Conservation (phyloP, 805 yeast genomes). For the Candida stauntonica region DNA sequence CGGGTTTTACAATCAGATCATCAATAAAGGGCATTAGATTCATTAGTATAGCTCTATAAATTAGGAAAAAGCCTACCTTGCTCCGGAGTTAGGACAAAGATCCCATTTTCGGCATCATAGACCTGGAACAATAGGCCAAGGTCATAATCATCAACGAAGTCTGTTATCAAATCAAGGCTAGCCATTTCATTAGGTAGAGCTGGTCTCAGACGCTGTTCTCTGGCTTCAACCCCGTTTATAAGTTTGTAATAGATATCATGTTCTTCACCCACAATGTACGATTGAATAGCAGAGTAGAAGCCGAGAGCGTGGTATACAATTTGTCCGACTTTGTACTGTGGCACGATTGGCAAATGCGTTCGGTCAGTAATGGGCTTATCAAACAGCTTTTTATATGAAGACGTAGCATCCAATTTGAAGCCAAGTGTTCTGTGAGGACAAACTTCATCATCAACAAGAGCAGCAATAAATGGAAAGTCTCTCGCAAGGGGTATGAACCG, state of each 20-base stretch:
- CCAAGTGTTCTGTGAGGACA: not conserved
- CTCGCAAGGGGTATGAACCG: not conserved
- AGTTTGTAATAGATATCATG: slow-evolving; percentile 7
- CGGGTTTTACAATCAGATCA: no score
- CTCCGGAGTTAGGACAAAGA: no score
- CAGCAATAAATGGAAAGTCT: slow-evolving; percentile 12
- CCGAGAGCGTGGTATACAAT: slow-evolving; percentile 11
- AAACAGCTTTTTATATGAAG: not conserved
- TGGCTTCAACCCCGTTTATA: slow-evolving; percentile 11
- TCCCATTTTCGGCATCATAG: no score
- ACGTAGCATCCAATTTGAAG: slow-evolving; percentile 7
- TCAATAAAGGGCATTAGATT: no score
- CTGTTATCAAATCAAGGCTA: no score
- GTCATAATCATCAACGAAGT: no score
- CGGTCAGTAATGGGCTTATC: not conserved
- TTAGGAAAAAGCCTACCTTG: no score
- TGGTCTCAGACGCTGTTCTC: no score
- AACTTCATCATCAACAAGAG: slow-evolving; percentile 10
- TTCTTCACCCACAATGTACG: slow-evolving; percentile 1
- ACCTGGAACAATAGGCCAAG: no score
- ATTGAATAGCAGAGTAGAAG: slow-evolving; percentile 5
- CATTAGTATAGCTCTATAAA: no score
- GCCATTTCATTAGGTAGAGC: no score
- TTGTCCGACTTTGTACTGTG: slow-evolving; percentile 9
- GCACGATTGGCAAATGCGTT: not conserved